phyloP scores from a whole-genome alignment of 495 filamentous ascomycete genomes.

The Barbatosphaeria neglecta region DNA sequence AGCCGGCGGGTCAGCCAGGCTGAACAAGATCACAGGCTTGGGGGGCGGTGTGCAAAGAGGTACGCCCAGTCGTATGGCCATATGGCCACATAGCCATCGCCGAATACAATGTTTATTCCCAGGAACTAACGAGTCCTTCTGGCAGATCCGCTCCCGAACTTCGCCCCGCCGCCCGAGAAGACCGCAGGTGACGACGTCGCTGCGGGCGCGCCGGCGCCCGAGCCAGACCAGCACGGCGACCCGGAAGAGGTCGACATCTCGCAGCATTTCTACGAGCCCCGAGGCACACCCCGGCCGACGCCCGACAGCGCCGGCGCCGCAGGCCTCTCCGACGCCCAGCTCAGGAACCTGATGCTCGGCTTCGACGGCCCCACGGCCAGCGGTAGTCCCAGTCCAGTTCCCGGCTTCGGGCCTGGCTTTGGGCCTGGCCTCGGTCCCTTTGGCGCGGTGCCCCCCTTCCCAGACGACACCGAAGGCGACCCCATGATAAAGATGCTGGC shows the following conservation, averaged over 20 bases:
- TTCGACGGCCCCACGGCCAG: constrained; percentile 15
- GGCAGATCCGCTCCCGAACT: too few relatives aligned
- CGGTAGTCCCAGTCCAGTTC: too few relatives aligned
- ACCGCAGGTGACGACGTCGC: constrained; percentile 4
- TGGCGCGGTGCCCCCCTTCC: neutral
- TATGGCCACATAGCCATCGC: neutral
- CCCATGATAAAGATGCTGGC: constrained; percentile 27
- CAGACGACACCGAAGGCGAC: constrained; percentile 15
- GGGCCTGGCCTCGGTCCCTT: neutral
- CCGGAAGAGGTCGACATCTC: constrained; percentile 69
- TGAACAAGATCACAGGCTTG: constrained; percentile 75
- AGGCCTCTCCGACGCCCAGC: constrained; percentile 22
- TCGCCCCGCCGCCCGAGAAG: constrained; percentile 7
- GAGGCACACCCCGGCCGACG: constrained; percentile 16
- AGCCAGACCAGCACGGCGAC: constrained; percentile 33
- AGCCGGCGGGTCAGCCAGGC: constrained; percentile 62
- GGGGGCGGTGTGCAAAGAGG: constrained; percentile 51
- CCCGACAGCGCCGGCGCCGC: constrained; percentile 15
- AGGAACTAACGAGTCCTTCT: too few relatives aligned
- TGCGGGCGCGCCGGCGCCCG: constrained; percentile 1
- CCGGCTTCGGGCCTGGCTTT: too few relatives aligned
- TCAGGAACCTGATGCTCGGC: constrained; percentile 34
- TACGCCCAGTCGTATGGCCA: constrained; percentile 11
- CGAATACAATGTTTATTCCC: too few relatives aligned
- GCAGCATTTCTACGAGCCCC: constrained; percentile 41